Evolutionary conservation across 192 early-diverging fungal genomes (phyloP), one percentile per base, ranked within the genome.

Genomic region (Coemansia sp.): DNA sequence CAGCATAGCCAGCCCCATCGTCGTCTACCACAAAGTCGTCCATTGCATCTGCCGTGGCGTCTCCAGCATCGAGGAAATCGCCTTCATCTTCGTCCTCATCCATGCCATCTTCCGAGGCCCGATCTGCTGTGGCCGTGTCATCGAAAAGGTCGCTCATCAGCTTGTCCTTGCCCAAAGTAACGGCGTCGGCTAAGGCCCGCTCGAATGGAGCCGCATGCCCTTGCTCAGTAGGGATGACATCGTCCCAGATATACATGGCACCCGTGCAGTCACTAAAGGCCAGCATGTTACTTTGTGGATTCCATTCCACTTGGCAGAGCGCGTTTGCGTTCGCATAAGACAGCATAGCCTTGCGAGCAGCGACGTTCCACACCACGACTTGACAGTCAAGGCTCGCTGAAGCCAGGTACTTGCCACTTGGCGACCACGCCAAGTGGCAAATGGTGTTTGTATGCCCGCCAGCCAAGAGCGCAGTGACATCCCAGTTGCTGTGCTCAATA

Each of bases 11-110:
- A 13, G 74, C 88, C 13, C 88, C 91, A 59, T 95, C 92, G 70
- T 97, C 95, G 68, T 95, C 93, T 0, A 89, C 91, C 0, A 97
- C 88, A 87, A 97, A 97, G 60, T 94, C 89, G 55, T 92, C 84
- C 43, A 89, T 50, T n/a, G 75, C 88, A 9, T 87, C 89, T 13
- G 74, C 85, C 16, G 75, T 83, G 23, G 83, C 84, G 6, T 83
- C 71, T 36, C 56, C 65, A 31, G 42, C 65, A 20, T 67, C 69
- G 16, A 60, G 58, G 3, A 63, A 33, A 24, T 50, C 65, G 14
- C 38, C 77, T 5, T 59, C 63, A 8, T 53, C 70, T 23, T 59
- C 64, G 3, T 64, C 58, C 21, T 24, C 55, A 3, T 62, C 78
- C 40, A 62, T 66, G 7, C 55, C 62, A 18, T 59, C 66, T n/a